A percentile compares a stretch with the other conserved stretches of the same genome.
phyloP scores from a whole-genome alignment of 2,329 filamentous ascomycete genomes.

The Pseudogymnoascus sp. region DNA sequence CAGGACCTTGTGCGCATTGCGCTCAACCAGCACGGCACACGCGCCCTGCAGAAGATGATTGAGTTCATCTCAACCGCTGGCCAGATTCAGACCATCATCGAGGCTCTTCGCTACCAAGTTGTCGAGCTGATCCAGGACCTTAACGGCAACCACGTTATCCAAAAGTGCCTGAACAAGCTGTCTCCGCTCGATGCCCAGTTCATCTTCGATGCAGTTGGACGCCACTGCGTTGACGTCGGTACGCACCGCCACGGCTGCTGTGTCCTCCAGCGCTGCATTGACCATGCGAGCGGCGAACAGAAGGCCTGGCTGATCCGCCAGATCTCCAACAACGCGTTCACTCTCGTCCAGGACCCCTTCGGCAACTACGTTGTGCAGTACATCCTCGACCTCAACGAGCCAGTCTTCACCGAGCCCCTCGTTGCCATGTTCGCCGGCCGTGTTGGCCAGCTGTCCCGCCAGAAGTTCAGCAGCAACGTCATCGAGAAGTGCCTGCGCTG shows the following conservation, averaged over 20 bases:
- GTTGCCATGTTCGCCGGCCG: slow-evolving; percentile 69
- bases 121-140: slow-evolving; percentile 94
- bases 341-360: slow-evolving; percentile 90
- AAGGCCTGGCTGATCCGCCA: slow-evolving; percentile 76
- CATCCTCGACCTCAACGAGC: slow-evolving; percentile 88
- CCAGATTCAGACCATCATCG: slow-evolving; percentile 81
- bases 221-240: slow-evolving; percentile 78
- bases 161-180: slow-evolving; percentile 96
- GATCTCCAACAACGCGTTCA: slow-evolving; percentile 82
- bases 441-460: slow-evolving; percentile 68
- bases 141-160: slow-evolving; percentile 97
- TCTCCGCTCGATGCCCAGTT: slow-evolving; percentile 78
- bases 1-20: slow-evolving; percentile 86
- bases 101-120: slow-evolving; percentile 72
- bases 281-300: slow-evolving; percentile 85
- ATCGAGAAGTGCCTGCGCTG: slow-evolving; percentile 94
- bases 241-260: slow-evolving; percentile 98
- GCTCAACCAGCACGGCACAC: slow-evolving; percentile 92
- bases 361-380: slow-evolving; percentile 99
- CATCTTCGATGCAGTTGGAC: slow-evolving; percentile 90
- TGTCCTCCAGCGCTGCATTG: slow-evolving; percentile 94
- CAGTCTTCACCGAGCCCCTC: slow-evolving; percentile 78
- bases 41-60: slow-evolving; percentile 98
- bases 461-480: slow-evolving; percentile 99
- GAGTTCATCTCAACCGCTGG: slow-evolving; percentile 82